Percentiles rank a stretch among this genome's conserved stretches.
Evolutionary conservation across 495 filamentous ascomycete species (phyloP).

Genomic region (Aeminium ludgeri): DNA sequence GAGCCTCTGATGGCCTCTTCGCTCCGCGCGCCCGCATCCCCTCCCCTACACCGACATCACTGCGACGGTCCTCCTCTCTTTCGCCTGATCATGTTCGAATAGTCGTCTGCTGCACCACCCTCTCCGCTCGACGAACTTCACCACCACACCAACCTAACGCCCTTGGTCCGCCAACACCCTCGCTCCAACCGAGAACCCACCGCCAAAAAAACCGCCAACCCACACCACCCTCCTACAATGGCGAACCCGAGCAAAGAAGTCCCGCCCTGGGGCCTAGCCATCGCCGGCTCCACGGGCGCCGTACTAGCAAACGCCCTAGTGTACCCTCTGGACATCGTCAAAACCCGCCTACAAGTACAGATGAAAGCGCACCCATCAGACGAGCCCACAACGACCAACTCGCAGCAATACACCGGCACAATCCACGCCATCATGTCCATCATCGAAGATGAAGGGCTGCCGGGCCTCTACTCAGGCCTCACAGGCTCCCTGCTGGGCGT

Average conservation of each 20-base stretch:
- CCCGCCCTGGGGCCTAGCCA: constrained; percentile 83
- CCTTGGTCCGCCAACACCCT: background rate
- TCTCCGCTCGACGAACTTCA: background rate
- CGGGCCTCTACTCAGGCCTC: constrained; percentile 80
- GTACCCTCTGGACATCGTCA: constrained; percentile 93
- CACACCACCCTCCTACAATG: constrained; percentile 33
- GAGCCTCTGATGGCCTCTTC: no score
- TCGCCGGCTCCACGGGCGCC: constrained; percentile 85
- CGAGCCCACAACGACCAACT: constrained; percentile 23
- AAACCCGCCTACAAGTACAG: constrained; percentile 94
- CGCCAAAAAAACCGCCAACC: no score
- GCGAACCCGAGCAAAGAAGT: constrained; percentile 69
- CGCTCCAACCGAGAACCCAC: background rate
- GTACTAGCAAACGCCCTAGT: constrained; percentile 90
- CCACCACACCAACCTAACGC: background rate
- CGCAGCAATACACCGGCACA: constrained; percentile 64
- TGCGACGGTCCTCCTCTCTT: background rate
- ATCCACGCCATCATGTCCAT: constrained; percentile 82
- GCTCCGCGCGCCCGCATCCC: no score
- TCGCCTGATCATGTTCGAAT: no score
- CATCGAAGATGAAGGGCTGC: constrained; percentile 57
- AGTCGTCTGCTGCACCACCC: no score
- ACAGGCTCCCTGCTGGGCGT: constrained; percentile 74
- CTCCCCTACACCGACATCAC: background rate
- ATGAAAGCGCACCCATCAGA: constrained; percentile 47